Percentiles rank a stretch among this genome's conserved stretches.
phyloP scores from a whole-genome alignment of 768 basidiomycete genomes.

The Suillus alpinus region DNA sequence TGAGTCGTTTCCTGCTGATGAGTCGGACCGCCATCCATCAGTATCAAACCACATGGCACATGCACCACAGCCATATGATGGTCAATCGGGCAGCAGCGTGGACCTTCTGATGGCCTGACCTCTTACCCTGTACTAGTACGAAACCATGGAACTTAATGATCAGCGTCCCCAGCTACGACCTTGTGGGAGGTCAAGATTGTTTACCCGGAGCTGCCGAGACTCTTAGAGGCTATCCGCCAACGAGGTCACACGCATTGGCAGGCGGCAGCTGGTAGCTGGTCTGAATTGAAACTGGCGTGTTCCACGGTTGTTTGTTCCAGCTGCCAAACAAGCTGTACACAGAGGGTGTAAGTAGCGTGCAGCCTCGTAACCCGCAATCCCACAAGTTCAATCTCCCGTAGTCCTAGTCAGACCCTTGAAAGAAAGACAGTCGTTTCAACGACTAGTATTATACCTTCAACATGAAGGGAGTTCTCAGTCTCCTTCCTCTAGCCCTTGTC shows the following conservation, averaged over 20 bases:
- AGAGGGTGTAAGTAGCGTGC: not conserved
- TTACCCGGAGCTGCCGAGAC: not conserved
- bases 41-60: no score
- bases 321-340: not conserved
- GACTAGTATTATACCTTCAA: not conserved
- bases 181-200: not conserved
- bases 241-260: not conserved
- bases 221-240: not conserved
- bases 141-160: not conserved
- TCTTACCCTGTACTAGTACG: not conserved
- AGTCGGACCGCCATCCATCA: not conserved
- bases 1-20: not conserved
- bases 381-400: not conserved
- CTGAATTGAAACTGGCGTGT: not conserved
- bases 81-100: not conserved
- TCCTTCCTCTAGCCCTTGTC: slow-evolving; percentile 33
- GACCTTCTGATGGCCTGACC: not conserved
- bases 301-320: not conserved
- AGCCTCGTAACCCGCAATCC: not conserved
- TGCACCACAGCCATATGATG: not conserved
- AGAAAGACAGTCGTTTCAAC: not conserved
- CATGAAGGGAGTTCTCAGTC: slow-evolving; percentile 38
- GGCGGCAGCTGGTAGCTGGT: not conserved
- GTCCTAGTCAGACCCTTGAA: not conserved
- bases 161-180: not conserved